Percentiles rank a stretch among this genome's conserved stretches.
phyloP scores from a whole-genome alignment of 768 basidiomycete genomes.

The Hortiboletus flavorubellus region DNA sequence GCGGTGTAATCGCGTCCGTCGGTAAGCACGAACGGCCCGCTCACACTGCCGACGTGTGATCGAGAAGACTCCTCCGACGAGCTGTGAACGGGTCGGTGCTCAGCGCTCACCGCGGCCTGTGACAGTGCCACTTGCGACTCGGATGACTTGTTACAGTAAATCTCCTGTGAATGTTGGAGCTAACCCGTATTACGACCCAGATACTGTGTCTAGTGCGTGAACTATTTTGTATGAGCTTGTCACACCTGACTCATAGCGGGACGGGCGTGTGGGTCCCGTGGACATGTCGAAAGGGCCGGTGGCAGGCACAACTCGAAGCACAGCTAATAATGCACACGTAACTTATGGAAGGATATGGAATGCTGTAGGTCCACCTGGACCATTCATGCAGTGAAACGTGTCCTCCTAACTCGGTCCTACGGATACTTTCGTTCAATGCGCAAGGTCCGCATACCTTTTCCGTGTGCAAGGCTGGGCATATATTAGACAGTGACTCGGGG shows the following conservation, averaged over 20 bases:
- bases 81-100: background rate
- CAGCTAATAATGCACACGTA: background rate
- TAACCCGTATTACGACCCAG: background rate
- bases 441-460: background rate
- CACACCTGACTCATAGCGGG: background rate
- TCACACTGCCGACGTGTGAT: background rate
- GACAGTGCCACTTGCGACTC: too few species aligned
- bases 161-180: background rate
- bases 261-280: too few species aligned
- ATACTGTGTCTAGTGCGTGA: background rate
- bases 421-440: background rate
- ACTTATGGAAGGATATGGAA: background rate
- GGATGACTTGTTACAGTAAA: background rate
- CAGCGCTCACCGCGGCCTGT: background rate
- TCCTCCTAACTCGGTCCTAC: background rate
- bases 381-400: background rate
- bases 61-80: too few species aligned
- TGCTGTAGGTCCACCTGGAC: constrained; percentile 10
- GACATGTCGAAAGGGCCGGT: background rate
- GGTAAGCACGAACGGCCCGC: too few species aligned
- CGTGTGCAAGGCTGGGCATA: background rate
- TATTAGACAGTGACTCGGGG: constrained; percentile 1
- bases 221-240: background rate
- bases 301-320: background rate
- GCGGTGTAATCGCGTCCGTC: constrained; percentile 1